Conservation (phyloP, 768 basidiomycete species). For the Lyophyllum semitale region DNA sequence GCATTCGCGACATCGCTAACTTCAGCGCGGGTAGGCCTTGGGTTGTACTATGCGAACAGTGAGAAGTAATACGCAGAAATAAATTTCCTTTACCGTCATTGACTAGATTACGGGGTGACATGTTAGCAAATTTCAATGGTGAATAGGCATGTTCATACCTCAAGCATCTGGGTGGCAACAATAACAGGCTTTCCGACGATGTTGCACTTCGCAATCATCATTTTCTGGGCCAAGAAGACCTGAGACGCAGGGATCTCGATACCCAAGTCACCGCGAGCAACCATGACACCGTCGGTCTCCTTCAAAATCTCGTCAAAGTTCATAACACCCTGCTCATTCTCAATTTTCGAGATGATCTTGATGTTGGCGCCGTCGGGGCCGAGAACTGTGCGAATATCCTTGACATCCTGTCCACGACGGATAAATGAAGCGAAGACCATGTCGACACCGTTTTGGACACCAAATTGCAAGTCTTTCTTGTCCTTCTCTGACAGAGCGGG, state of each 20-base stretch:
- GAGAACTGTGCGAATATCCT: slow-evolving; percentile 89
- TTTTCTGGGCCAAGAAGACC: slow-evolving; percentile 99
- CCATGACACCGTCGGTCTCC: slow-evolving; percentile 98
- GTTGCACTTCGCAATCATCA: slow-evolving; percentile 99
- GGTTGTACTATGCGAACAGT: slow-evolving; percentile 76
- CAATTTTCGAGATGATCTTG: slow-evolving; percentile 99
- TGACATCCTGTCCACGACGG: slow-evolving; percentile 91
- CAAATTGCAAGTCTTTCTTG: slow-evolving; percentile 92
- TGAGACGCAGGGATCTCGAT: slow-evolving; percentile 99
- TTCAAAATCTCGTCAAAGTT: slow-evolving; percentile 99
- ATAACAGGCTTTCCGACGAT: slow-evolving; percentile 97
- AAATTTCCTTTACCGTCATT: slow-evolving; percentile 71
- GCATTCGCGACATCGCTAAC: slow-evolving; percentile 99
- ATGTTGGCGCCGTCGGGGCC: slow-evolving; percentile 94
- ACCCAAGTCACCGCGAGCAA: slow-evolving; percentile 98
- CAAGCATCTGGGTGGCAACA: slow-evolving; percentile 99
- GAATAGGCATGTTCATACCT: slow-evolving; percentile 48
- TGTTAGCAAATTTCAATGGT: slow-evolving; percentile 12
- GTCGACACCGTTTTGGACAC: slow-evolving; percentile 97
- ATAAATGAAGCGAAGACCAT: slow-evolving; percentile 99
- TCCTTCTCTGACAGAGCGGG: slow-evolving; percentile 98
- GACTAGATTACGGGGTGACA: slow-evolving; percentile 52
- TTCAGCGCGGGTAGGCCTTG: slow-evolving; percentile 97
- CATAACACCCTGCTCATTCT: slow-evolving; percentile 97
- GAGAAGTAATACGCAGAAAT: slow-evolving; percentile 3